Conservation (phyloP, 495 filamentous ascomycete species). For the Neurospora sp. region DNA sequence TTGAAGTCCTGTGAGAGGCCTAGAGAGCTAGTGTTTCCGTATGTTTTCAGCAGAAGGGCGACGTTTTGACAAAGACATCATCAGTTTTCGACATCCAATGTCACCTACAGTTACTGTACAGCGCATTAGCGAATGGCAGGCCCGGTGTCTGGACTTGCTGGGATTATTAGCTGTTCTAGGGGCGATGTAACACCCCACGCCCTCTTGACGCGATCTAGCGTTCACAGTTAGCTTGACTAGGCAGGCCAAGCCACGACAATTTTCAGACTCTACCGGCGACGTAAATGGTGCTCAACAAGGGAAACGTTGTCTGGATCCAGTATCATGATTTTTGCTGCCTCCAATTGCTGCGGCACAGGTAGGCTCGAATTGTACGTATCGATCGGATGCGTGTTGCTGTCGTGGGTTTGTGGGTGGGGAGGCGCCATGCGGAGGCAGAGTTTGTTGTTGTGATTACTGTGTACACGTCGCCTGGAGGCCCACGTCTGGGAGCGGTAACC, state of each 20-base stretch:
- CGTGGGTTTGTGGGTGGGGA: neutral
- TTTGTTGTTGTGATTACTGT: neutral
- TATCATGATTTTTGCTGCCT: neutral
- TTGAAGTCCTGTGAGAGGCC: neutral
- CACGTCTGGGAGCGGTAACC: neutral
- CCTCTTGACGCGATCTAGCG: neutral
- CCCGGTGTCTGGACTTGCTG: neutral
- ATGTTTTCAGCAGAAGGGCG: neutral
- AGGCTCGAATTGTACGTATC: neutral
- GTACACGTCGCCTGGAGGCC: neutral
- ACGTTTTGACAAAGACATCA: neutral
- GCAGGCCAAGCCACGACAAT: neutral
- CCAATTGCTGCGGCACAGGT: neutral
- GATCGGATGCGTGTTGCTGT: neutral
- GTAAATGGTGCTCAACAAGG: neutral
- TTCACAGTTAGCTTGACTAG: neutral
- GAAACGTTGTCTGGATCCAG: neutral
- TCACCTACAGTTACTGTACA: neutral
- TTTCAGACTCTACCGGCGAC: neutral
- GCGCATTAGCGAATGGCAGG: neutral
- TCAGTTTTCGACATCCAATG: neutral
- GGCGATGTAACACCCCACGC: neutral
- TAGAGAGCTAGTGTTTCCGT: neutral
- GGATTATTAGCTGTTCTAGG: neutral
- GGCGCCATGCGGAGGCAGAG: neutral